These are phyloP conservation scores for Paulownia fortunei DNA, from an alignment of 257 asterid species.

Conservation along the genomic window DNA sequence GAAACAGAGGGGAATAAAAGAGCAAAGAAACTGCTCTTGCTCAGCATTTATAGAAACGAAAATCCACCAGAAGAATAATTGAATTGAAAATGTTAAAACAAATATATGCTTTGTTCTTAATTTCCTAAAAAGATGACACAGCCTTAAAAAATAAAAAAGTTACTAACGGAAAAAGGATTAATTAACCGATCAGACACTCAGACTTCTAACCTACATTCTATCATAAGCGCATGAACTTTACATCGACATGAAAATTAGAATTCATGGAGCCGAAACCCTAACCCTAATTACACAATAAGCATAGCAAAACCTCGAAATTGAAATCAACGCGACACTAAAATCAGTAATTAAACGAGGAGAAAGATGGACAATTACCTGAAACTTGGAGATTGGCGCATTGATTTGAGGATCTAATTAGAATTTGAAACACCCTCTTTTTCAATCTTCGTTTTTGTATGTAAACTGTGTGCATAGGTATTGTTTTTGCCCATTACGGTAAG, in stretches of 20 bases:
- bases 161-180: not conserved
- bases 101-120: not conserved
- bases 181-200: not conserved
- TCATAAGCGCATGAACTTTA: not conserved
- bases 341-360: not conserved
- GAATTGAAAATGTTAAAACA: not conserved
- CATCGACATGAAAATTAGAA: not conserved
- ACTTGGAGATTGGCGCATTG: not conserved
- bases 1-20: not conserved
- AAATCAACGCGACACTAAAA: not conserved
- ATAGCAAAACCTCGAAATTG: not conserved
- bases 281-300: conserved; percentile 24
- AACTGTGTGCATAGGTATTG: not conserved
- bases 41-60: not conserved
- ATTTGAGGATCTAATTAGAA: not conserved
- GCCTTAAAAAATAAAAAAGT: not conserved
- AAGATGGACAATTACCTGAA: conserved; percentile 19
- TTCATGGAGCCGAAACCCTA: conserved; percentile 27
- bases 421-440: not conserved
- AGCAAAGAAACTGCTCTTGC: not conserved
- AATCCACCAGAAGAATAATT: conserved; percentile 1
- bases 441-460: not conserved
- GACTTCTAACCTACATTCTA: not conserved
- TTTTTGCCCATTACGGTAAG: not conserved
- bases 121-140: not conserved